Percentiles rank a stretch among this genome's conserved stretches.
These are phyloP conservation scores for Silene conica DNA, from an alignment of 148 eudicot species.

Conservation along the genomic window DNA sequence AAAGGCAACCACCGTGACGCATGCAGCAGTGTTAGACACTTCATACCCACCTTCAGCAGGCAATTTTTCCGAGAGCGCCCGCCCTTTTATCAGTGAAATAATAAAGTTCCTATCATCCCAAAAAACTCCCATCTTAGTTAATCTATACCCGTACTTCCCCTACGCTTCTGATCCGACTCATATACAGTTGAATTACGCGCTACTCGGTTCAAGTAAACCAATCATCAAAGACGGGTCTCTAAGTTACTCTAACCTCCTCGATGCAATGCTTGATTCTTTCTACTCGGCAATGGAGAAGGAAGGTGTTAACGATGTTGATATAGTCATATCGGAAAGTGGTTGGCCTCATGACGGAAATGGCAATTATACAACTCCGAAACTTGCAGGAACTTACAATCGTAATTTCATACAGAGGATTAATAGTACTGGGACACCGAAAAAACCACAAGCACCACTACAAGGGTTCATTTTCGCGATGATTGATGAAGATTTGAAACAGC, in stretches of 20 bases:
- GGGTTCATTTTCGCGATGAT: conserved; percentile 33
- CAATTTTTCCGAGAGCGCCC: conserved; percentile 23
- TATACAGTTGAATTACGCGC: conserved; percentile 36
- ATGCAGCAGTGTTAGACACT: conserved; percentile 2
- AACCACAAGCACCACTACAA: background rate
- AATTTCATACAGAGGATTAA: conserved; percentile 21
- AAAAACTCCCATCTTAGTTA: conserved; percentile 30
- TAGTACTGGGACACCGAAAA: conserved; percentile 33
- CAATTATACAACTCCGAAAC: conserved; percentile 23
- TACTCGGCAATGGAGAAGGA: conserved; percentile 34
- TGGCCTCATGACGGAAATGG: conserved; percentile 43
- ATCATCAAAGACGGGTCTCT: conserved; percentile 24
- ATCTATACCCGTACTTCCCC: conserved; percentile 53
- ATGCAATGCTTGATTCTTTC: conserved; percentile 40
- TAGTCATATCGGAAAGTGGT: conserved; percentile 34
- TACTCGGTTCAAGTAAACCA: conserved; percentile 13
- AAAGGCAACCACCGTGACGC: conserved; percentile 33
- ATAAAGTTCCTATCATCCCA: conserved; percentile 28
- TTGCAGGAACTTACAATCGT: conserved; percentile 32
- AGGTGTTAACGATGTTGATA: conserved; percentile 18
- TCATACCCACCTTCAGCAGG: conserved; percentile 46
- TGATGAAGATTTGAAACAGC: conserved; percentile 31
- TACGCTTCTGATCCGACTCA: conserved; percentile 24
- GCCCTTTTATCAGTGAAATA: conserved; percentile 19
- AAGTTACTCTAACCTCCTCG: conserved; percentile 38